Conservation (phyloP, 371 early-diverging fungal species). For the Umbelopsis sp. region DNA sequence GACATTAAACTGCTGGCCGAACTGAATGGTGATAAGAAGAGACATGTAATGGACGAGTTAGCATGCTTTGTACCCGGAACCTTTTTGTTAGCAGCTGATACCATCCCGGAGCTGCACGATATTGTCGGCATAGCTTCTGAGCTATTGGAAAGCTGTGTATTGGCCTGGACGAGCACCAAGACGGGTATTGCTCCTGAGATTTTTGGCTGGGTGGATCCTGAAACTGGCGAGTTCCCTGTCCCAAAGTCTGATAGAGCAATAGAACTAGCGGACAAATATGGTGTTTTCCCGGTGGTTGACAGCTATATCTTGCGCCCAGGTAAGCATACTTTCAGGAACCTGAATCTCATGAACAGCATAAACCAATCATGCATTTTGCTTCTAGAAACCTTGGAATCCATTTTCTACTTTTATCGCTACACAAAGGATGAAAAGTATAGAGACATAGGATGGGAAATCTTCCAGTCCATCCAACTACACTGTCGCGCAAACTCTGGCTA, state of each 20-base stretch:
- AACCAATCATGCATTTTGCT: no score
- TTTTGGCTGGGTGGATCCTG: conserved; percentile 35
- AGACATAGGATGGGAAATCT: conserved; percentile 75
- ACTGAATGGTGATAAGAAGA: conserved; percentile 24
- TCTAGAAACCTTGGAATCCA: conserved; percentile 72
- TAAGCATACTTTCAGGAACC: neutral
- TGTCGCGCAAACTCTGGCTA: conserved; percentile 47
- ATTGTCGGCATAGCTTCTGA: conserved; percentile 32
- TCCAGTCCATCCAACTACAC: conserved; percentile 50
- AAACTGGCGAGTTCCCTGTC: conserved; percentile 21
- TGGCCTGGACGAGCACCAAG: conserved; percentile 40
- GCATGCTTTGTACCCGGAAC: conserved; percentile 50
- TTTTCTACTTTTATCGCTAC: conserved; percentile 73
- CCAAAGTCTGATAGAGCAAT: conserved; percentile 20
- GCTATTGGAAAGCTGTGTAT: conserved; percentile 44
- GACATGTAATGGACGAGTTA: conserved; percentile 45
- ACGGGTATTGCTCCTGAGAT: conserved; percentile 50
- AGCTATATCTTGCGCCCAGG: conserved; percentile 49
- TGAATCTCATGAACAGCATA: no score
- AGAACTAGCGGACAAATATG: conserved; percentile 23
- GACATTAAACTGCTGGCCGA: conserved; percentile 29
- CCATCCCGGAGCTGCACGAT: conserved; percentile 29
- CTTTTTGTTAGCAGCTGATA: conserved; percentile 37
- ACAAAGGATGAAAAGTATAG: conserved; percentile 73
- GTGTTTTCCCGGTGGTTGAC: conserved; percentile 30